These are phyloP conservation scores for Vaccinium vitisidaea DNA, from an alignment of 148 eudicot species.

Conservation along the genomic window DNA sequence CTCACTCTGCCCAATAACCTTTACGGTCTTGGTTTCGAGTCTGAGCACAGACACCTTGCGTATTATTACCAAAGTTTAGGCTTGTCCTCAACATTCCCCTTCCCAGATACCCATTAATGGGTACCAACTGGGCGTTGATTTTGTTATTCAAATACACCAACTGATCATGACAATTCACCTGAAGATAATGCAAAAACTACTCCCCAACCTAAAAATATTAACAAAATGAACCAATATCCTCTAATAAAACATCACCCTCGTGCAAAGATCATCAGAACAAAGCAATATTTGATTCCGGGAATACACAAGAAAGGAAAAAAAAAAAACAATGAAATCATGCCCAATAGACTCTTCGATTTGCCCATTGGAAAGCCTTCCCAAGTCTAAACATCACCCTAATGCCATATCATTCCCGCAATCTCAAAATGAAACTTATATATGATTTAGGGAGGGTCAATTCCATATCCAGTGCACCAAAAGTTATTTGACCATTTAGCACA, in stretches of 20 bases:
- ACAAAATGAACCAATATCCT: not conserved
- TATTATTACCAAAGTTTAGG: too few relatives aligned
- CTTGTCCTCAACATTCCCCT: too few relatives aligned
- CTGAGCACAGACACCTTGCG: too few relatives aligned
- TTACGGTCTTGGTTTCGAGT: too few relatives aligned
- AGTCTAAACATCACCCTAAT: not conserved
- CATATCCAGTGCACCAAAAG: not conserved
- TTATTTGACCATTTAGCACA: not conserved
- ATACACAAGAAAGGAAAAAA: not conserved
- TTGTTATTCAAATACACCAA: too few relatives aligned
- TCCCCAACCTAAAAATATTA: not conserved
- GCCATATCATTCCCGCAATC: not conserved
- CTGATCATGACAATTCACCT: not conserved
- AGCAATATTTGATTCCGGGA: not conserved
- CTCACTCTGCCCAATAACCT: too few relatives aligned
- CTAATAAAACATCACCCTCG: not conserved
- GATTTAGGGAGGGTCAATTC: not conserved
- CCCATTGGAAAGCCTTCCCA: not conserved
- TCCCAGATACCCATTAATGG: too few relatives aligned
- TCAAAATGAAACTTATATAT: not conserved
- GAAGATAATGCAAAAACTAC: not conserved
- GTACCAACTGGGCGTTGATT: too few relatives aligned
- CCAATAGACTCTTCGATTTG: not conserved
- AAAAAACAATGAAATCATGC: not conserved
- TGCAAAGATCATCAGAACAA: not conserved